phyloP scores from a whole-genome alignment of 441 rosid species.

The Codiaeum variegatum region DNA sequence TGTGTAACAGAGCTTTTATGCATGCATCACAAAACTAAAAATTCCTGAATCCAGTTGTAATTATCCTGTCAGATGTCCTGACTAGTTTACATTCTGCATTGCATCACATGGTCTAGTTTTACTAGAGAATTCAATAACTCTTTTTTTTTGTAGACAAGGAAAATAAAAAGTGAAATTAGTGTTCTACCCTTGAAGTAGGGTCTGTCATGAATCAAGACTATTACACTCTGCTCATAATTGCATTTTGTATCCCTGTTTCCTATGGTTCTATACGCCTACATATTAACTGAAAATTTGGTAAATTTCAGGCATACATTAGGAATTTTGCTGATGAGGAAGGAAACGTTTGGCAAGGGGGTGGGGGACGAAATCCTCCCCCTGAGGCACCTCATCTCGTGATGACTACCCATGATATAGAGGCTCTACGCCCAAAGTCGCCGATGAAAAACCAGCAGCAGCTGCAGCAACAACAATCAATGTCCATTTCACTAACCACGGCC shows the following conservation, averaged over 20 bases:
- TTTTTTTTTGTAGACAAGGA: background rate
- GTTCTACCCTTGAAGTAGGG: background rate
- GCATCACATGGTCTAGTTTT: background rate
- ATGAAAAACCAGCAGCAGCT: slow-evolving; percentile 98
- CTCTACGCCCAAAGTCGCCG: slow-evolving; percentile 91
- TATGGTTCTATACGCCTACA: background rate
- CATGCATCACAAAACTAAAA: background rate
- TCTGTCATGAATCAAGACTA: background rate
- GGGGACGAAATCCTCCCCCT: slow-evolving; percentile 94
- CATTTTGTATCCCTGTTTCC: background rate
- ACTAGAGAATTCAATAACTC: background rate
- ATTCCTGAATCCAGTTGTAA: background rate
- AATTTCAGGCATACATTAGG: slow-evolving; percentile 57
- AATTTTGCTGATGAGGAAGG: slow-evolving; percentile 91
- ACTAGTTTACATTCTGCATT: background rate
- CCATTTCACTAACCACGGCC: slow-evolving; percentile 59
- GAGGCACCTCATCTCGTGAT: slow-evolving; percentile 86
- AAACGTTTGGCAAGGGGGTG: slow-evolving; percentile 99
- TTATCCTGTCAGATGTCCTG: background rate
- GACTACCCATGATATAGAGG: slow-evolving; percentile 84
- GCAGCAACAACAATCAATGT: slow-evolving; percentile 55
- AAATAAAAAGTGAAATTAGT: background rate
- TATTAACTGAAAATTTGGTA: background rate
- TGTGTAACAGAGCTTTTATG: background rate
- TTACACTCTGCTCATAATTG: background rate